A percentile compares a stretch with the other conserved stretches of the same genome.
Conservation (phyloP, 441 rosid genomes). For the Corymbia calophylla region DNA sequence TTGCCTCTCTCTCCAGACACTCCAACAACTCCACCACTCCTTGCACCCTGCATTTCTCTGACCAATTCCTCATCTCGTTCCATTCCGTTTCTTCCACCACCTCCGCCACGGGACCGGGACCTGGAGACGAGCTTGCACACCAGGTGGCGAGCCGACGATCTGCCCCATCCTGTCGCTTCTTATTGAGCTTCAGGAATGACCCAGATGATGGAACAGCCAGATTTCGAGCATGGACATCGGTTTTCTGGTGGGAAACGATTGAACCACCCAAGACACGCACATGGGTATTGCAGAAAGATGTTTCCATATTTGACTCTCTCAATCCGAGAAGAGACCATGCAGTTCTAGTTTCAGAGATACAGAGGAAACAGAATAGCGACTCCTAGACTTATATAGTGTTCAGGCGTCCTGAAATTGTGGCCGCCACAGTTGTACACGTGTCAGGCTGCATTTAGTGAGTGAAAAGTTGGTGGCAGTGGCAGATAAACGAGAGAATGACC, state of each 20-base stretch:
- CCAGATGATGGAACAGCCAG: neutral
- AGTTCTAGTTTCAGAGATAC: neutral
- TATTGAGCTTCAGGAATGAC: neutral
- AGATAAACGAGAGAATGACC: neutral
- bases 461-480: neutral
- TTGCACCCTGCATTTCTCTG: slow-evolving; percentile 24
- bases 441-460: neutral
- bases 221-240: neutral
- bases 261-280: neutral
- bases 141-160: neutral
- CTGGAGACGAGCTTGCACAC: slow-evolving; percentile 17
- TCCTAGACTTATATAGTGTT: neutral
- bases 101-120: slow-evolving; percentile 13
- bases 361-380: neutral
- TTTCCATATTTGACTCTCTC: neutral
- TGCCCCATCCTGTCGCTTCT: neutral
- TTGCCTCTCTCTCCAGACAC: slow-evolving; percentile 67
- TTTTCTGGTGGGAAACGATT: neutral
- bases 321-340: neutral
- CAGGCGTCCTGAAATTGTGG: neutral
- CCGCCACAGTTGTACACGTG: neutral
- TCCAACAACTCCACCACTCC: slow-evolving; percentile 39
- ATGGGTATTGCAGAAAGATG: neutral
- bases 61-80: slow-evolving; percentile 17
- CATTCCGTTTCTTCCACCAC: slow-evolving; percentile 26